Evolutionary conservation across 2,329 filamentous ascomycete species (phyloP).

Genomic region (Fusarium ambrosium): DNA sequence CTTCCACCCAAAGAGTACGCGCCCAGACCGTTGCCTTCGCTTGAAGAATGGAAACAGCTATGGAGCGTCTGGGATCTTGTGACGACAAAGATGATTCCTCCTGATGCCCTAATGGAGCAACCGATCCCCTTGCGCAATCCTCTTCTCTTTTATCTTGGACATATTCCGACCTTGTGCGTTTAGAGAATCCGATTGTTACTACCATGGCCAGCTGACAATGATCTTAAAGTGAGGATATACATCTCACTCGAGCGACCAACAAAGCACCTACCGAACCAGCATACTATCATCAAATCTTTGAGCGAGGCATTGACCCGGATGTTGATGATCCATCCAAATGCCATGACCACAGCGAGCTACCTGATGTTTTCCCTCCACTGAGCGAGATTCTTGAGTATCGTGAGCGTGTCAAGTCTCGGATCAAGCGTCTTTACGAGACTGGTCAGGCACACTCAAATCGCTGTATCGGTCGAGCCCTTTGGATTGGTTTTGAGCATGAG

Average conservation of each 20-base stretch:
- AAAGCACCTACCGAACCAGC: neutral
- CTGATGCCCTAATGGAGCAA: constrained; percentile 26
- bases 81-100: constrained; percentile 19
- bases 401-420: constrained; percentile 21
- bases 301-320: constrained; percentile 16
- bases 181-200: neutral
- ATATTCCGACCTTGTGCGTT: constrained; percentile 35
- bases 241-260: constrained; percentile 8
- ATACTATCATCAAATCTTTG: constrained; percentile 1
- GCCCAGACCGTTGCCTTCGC: constrained; percentile 18
- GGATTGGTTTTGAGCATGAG: constrained; percentile 39
- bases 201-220: neutral
- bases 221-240: constrained; percentile 25
- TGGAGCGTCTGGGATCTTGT: constrained; percentile 36
- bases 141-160: constrained; percentile 25
- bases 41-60: constrained; percentile 33
- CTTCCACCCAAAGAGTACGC: constrained; percentile 22
- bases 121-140: constrained; percentile 35
- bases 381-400: constrained; percentile 24
- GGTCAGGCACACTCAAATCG: constrained; percentile 4
- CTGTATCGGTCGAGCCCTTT: constrained; percentile 19
- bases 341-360: constrained; percentile 34
- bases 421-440: constrained; percentile 6
- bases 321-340: constrained; percentile 28
- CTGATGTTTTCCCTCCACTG: constrained; percentile 19